These are phyloP conservation scores for Echium plantagineum DNA, from an alignment of 257 asterid genomes.

Conservation along the genomic window DNA sequence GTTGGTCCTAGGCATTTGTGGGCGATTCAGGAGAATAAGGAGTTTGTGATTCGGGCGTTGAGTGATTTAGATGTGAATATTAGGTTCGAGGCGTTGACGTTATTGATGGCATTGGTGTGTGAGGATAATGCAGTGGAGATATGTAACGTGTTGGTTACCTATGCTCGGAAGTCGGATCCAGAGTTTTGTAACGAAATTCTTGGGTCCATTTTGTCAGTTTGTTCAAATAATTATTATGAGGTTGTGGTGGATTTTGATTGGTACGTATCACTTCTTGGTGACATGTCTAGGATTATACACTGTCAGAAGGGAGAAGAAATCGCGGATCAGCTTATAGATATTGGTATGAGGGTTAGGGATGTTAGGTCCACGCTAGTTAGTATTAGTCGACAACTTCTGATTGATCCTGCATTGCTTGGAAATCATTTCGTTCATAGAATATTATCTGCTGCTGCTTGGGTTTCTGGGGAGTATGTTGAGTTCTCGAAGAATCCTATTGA, in stretches of 20 bases:
- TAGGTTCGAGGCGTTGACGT: conserved; percentile 72
- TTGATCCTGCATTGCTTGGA: conserved; percentile 94
- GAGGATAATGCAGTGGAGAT: conserved; percentile 81
- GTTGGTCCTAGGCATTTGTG: conserved; percentile 48
- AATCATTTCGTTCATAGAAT: conserved; percentile 57
- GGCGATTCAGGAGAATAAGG: conserved; percentile 88
- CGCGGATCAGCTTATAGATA: conserved; percentile 71
- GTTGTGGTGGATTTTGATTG: conserved; percentile 76
- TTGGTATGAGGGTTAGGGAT: conserved; percentile 92
- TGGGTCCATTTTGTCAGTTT: conserved; percentile 53
- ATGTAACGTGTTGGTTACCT: conserved; percentile 68
- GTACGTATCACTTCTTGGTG: conserved; percentile 81
- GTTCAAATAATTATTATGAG: conserved; percentile 72
- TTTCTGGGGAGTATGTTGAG: conserved; percentile 80
- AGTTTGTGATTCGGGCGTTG: conserved; percentile 78
- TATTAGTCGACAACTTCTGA: conserved; percentile 72
- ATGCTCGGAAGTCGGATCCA: conserved; percentile 80
- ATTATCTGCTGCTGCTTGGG: conserved; percentile 82
- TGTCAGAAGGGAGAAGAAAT: conserved; percentile 82
- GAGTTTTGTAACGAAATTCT: conserved; percentile 83
- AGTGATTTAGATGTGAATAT: conserved; percentile 70
- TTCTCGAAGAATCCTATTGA: conserved; percentile 78
- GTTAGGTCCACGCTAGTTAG: conserved; percentile 75
- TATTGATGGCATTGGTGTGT: conserved; percentile 77
- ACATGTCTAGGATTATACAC: conserved; percentile 77